Evolutionary conservation across 202 grass and related monocot species (phyloP).

Genomic region (Brachypodium distachyon): DNA sequence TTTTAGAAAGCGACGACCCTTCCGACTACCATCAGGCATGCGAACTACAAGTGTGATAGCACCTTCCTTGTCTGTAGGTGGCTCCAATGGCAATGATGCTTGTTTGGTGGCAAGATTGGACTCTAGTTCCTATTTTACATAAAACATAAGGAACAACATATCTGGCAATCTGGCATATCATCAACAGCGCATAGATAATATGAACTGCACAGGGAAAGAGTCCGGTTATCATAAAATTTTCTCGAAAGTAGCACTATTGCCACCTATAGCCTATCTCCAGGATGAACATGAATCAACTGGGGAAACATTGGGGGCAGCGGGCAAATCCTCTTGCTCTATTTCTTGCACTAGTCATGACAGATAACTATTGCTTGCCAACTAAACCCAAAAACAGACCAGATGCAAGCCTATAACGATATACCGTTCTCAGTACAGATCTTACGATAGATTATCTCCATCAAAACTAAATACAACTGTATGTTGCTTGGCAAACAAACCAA

Average conservation of each 20-base stretch:
- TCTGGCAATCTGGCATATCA: not conserved
- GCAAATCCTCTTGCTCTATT: not conserved
- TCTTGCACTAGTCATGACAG: not conserved
- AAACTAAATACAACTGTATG: not conserved
- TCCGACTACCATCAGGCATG: constrained; percentile 85
- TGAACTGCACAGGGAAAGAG: not conserved
- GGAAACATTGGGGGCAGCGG: too few relatives aligned
- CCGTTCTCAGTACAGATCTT: not conserved
- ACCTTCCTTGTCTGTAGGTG: constrained; percentile 52
- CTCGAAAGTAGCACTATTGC: not conserved
- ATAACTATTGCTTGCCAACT: not conserved
- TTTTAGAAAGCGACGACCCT: constrained; percentile 76
- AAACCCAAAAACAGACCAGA: not conserved
- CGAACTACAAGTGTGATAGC: constrained; percentile 84
- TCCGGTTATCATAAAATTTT: not conserved
- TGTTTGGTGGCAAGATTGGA: constrained; percentile 70
- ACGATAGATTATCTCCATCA: not conserved
- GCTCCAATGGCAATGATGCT: constrained; percentile 68
- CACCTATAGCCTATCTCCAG: not conserved
- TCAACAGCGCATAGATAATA: not conserved
- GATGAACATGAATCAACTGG: not conserved
- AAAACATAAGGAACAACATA: constrained; percentile 20
- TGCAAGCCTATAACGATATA: not conserved
- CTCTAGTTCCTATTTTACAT: constrained; percentile 65
- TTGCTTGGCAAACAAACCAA: not conserved